Percentiles rank a stretch among this genome's conserved stretches.
Conservation (phyloP, 2,329 filamentous ascomycete genomes). For the Trichoderma sp. region DNA sequence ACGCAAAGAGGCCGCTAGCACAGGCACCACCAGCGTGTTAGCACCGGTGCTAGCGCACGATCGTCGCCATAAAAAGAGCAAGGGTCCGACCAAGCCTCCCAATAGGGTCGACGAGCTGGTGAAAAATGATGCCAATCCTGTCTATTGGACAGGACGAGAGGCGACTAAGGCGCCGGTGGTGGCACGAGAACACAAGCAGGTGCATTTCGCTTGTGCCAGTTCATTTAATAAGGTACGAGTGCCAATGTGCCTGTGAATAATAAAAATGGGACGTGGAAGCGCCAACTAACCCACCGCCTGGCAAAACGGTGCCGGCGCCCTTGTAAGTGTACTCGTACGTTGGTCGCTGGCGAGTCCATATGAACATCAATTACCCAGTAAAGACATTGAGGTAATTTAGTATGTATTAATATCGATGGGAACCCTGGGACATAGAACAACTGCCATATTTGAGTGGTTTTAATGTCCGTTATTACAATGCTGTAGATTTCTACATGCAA, state of each 20-base stretch:
- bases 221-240: background rate
- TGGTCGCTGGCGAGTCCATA: background rate
- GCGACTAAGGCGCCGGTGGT: background rate
- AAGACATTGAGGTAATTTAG: background rate
- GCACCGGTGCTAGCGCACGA: background rate
- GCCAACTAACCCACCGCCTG: background rate
- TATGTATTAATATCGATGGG: background rate
- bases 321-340: background rate
- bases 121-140: background rate
- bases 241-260: background rate
- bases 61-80: background rate
- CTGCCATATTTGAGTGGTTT: too few species aligned
- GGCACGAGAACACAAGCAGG: background rate
- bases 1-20: conserved; percentile 2
- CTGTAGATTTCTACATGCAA: background rate
- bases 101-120: background rate
- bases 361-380: background rate
- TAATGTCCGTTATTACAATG: background rate
- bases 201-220: conserved; percentile 12
- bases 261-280: background rate
- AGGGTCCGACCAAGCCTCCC: background rate
- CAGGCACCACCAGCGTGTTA: background rate
- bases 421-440: too few species aligned
- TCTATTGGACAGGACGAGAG: background rate
- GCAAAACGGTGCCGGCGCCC: background rate